Evolutionary conservation across 306 rosid genomes (phyloP).

Genomic region (Calophaca sinica): DNA sequence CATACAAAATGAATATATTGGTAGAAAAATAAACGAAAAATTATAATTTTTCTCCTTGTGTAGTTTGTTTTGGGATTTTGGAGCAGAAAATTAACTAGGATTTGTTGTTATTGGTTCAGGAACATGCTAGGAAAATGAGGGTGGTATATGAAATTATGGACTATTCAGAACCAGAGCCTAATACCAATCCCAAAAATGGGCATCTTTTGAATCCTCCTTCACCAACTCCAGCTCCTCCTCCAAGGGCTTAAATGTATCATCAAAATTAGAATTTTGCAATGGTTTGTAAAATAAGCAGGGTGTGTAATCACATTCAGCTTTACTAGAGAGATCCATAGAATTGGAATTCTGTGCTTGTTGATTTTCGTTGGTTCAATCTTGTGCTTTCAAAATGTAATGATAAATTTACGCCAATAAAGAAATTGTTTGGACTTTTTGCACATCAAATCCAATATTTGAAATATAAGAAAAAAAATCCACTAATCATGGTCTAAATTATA

Average conservation of each 20-base stretch:
- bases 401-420: neutral
- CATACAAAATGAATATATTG: no score
- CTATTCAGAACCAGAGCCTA: slow-evolving; percentile 77
- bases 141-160: slow-evolving; percentile 56
- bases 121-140: slow-evolving; percentile 37
- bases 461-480: no score
- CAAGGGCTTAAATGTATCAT: slow-evolving; percentile 28
- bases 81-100: neutral
- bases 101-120: slow-evolving; percentile 49
- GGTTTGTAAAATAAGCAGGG: neutral
- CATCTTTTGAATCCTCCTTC: slow-evolving; percentile 61
- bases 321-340: neutral
- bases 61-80: neutral
- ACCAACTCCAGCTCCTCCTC: slow-evolving; percentile 50
- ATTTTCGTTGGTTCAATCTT: neutral
- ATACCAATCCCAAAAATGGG: slow-evolving; percentile 71
- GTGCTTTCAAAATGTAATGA: slow-evolving; percentile 29
- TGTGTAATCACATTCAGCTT: slow-evolving; percentile 13
- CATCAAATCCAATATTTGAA: neutral
- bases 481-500: no score
- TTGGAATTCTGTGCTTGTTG: slow-evolving; percentile 2
- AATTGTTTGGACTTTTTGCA: neutral
- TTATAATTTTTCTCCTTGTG: neutral
- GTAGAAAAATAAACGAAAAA: neutral
- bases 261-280: slow-evolving; percentile 1